Evolutionary conservation across 495 filamentous ascomycete species (phyloP).

Genomic region (Annulohypoxylon stygium): DNA sequence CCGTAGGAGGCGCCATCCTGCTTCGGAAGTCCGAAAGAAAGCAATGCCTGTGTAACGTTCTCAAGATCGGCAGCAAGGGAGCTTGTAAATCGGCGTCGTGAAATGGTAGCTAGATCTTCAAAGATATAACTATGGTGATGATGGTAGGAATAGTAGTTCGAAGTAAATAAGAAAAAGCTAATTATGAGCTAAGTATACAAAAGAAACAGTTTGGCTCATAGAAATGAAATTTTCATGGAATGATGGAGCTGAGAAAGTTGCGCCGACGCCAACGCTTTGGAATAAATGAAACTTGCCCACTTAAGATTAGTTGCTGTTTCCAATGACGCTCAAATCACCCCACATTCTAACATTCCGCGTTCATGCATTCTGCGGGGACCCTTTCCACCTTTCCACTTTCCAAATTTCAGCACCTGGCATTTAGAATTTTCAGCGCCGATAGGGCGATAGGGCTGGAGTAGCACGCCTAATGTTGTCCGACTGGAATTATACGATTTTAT

Average conservation of each 20-base stretch:
- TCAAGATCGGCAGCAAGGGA: conserved; percentile 14
- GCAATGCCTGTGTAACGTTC: conserved; percentile 2
- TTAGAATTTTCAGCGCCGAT: conserved; percentile 18
- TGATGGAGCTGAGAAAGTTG: conserved; percentile 32
- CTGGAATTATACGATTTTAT: background rate
- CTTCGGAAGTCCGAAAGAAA: conserved; percentile 7
- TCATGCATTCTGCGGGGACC: conserved; percentile 38
- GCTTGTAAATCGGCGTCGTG: conserved; percentile 7
- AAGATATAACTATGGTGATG: background rate
- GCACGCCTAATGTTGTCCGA: conserved; percentile 15
- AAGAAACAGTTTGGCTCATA: conserved; percentile 21
- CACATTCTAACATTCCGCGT: conserved; percentile 27
- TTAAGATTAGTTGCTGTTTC: conserved; percentile 17
- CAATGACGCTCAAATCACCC: conserved; percentile 31
- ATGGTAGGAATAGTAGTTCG: background rate
- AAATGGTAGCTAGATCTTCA: background rate
- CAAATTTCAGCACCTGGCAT: background rate
- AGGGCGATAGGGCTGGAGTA: conserved; percentile 27
- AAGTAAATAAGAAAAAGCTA: background rate
- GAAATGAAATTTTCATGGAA: conserved; percentile 36
- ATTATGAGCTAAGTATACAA: conserved; percentile 6
- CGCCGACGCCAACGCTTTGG: conserved; percentile 26
- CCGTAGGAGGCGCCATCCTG: conserved; percentile 77
- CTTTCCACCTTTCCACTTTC: background rate
- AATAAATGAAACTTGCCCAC: conserved; percentile 30